A percentile compares a stretch with the other conserved stretches of the same genome.
Evolutionary conservation across 352 stramenopile species (phyloP).

Genomic region (Globisporangium spinosum): DNA sequence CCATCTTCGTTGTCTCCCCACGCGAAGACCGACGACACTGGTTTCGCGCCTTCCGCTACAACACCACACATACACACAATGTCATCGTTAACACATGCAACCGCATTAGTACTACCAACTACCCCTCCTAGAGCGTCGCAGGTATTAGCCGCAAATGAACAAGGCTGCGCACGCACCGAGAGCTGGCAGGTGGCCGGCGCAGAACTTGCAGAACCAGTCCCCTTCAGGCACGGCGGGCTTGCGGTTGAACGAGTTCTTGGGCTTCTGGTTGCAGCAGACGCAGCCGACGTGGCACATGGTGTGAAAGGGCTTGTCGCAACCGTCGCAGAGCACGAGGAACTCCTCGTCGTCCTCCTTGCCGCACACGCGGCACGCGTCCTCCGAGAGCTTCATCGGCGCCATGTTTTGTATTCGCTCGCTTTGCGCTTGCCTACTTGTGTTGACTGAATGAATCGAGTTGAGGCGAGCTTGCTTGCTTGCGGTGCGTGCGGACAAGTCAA

Average conservation of each 20-base stretch:
- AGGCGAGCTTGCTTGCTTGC: background rate
- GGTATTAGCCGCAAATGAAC: background rate
- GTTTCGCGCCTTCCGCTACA: conserved; percentile 33
- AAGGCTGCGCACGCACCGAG: conserved; percentile 30
- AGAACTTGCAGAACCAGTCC: conserved; percentile 88
- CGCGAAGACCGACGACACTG: conserved; percentile 59
- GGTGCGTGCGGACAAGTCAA: background rate
- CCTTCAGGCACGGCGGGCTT: conserved; percentile 72
- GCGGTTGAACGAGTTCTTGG: conserved; percentile 73
- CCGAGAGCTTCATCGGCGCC: conserved; percentile 32
- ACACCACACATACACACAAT: conserved; percentile 3
- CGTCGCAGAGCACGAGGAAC: conserved; percentile 78
- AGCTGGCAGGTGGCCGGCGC: conserved; percentile 48
- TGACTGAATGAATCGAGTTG: conserved; percentile 2
- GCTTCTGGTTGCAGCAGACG: conserved; percentile 74
- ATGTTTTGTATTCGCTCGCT: conserved; percentile 3
- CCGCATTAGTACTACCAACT: background rate
- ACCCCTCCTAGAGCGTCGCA: background rate
- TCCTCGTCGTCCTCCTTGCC: conserved; percentile 69
- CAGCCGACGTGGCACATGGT: conserved; percentile 70
- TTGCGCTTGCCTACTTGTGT: background rate
- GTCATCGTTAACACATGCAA: background rate
- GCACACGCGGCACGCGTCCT: conserved; percentile 80
- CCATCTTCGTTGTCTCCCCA: conserved; percentile 82
- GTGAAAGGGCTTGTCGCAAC: conserved; percentile 74